These are phyloP conservation scores for Pythium rhizo-oryzae DNA, from an alignment of 352 stramenopile genomes.

Conservation along the genomic window DNA sequence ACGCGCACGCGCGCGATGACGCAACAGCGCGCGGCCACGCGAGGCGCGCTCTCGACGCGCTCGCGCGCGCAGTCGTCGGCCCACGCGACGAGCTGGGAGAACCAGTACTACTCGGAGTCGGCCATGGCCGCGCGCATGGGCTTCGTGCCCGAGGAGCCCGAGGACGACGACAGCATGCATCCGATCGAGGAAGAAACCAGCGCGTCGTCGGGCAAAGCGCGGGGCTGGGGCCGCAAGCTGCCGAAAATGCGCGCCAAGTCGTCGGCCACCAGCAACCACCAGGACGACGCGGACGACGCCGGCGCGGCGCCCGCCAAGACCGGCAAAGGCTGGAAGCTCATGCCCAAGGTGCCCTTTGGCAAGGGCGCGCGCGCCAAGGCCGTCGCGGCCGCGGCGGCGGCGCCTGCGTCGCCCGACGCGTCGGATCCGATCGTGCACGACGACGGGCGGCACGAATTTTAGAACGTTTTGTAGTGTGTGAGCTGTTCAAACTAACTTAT, in stretches of 20 bases:
- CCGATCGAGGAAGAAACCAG: constrained; percentile 27
- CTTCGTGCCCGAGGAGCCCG: constrained; percentile 4
- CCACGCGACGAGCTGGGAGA: neutral
- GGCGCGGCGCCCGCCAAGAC: constrained; percentile 10
- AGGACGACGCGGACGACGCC: neutral
- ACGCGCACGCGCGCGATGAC: constrained; percentile 6
- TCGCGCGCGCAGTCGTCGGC: constrained; percentile 3
- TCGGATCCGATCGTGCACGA: constrained; percentile 36
- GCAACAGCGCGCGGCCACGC: neutral
- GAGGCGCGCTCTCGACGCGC: neutral
- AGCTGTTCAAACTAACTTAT: constrained; percentile 1
- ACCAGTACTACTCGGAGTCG: constrained; percentile 13
- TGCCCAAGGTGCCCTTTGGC: constrained; percentile 38
- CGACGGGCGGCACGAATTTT: constrained; percentile 65
- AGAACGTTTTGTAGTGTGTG: no score
- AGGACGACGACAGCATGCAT: constrained; percentile 5
- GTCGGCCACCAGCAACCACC: constrained; percentile 19
- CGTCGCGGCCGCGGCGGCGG: constrained; percentile 14
- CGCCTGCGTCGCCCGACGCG: constrained; percentile 29
- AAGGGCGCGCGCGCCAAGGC: constrained; percentile 22
- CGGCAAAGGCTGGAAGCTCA: constrained; percentile 29
- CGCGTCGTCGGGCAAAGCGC: neutral
- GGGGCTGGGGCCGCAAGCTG: constrained; percentile 5
- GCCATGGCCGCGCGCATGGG: constrained; percentile 12
- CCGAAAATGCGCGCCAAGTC: constrained; percentile 30